Conservation (phyloP, 2,329 filamentous ascomycete genomes). For the Didymella sp. region DNA sequence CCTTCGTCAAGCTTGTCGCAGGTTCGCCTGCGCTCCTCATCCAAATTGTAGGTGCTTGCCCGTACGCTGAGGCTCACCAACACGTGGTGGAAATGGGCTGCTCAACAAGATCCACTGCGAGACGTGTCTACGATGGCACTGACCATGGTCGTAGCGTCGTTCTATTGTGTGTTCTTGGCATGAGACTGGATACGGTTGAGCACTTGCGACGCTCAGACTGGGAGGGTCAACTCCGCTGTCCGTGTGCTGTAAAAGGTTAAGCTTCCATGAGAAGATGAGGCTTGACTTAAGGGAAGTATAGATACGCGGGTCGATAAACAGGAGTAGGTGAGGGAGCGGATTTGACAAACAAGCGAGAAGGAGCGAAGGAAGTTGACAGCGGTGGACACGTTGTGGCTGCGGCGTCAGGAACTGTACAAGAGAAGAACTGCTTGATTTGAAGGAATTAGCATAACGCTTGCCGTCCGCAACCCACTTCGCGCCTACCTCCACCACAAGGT, state of each 20-base stretch:
- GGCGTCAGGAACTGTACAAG: not conserved
- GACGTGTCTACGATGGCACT: not conserved
- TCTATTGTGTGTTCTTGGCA: not conserved
- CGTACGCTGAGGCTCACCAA: not conserved
- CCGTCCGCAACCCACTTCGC: not conserved
- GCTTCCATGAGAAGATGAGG: not conserved
- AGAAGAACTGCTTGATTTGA: not conserved
- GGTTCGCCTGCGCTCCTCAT: no score
- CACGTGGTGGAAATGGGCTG: not conserved
- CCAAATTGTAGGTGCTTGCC: not conserved
- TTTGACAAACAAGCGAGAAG: not conserved
- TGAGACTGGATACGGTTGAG: not conserved
- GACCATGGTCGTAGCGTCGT: not conserved
- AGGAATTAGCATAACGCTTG: not conserved
- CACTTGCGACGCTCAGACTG: not conserved
- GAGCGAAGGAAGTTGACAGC: not conserved
- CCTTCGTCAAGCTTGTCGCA: not conserved
- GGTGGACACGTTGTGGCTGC: not conserved
- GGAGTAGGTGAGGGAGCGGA: not conserved
- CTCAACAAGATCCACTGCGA: not conserved
- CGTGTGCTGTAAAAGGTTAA: not conserved
- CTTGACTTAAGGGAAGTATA: not conserved
- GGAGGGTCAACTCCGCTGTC: not conserved
- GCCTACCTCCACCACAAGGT: constrained; percentile 1
- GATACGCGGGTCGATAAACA: not conserved